Evolutionary conservation across 148 eudicot species (phyloP), one percentile per base, ranked within the genome.

Genomic region (Pouteria glomerata): DNA sequence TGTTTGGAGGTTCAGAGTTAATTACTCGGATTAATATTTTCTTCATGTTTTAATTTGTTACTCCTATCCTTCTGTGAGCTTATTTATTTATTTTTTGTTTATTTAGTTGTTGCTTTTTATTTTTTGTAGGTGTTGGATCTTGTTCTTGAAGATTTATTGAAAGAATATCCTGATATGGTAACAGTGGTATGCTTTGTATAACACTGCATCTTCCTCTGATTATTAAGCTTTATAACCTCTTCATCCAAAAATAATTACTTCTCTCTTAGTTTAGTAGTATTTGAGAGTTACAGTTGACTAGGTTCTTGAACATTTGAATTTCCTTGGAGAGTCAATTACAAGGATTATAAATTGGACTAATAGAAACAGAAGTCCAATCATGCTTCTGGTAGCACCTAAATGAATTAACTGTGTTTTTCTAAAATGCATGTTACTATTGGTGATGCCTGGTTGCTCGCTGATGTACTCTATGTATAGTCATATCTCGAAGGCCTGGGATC

Each of bases 151-250:
- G 91, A 89, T 77, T 52, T 94, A 42, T 80, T 86, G 74, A 81
- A 79, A 30, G 97, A 89, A 18, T 84, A 73, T 69, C 93, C 90
- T 21, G 98, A 91, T 63, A 85, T 88, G 90, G 84, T 95, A 68
- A 75, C 91, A 37, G 88, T 73, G 76, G 70, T 73, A 73, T 73
- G 76, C 70, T 55, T 39, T 44, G 57, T 34, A 33, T 24, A 27
- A 26, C 63, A 35, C 5, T 26, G 15, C 19, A 55, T 39, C 24
- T n/a, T 35, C 30, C 57, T 69, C 42, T 27, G 23, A 11, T 57
- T 70, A 35, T 52, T 70, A 35, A 57, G 18, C 35, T n/a, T 39
- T 31, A 39, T 29, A n/a, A 3, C 8, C 1, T 51, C 12, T 51
- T 51, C 56, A 51, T 18, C 56, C 3, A 12, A 51, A 51, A n/a